Percentiles rank a stretch among this genome's conserved stretches.
These are phyloP conservation scores for Fusarium lateritium DNA, from an alignment of 2,329 filamentous ascomycete species.

Conservation along the genomic window DNA sequence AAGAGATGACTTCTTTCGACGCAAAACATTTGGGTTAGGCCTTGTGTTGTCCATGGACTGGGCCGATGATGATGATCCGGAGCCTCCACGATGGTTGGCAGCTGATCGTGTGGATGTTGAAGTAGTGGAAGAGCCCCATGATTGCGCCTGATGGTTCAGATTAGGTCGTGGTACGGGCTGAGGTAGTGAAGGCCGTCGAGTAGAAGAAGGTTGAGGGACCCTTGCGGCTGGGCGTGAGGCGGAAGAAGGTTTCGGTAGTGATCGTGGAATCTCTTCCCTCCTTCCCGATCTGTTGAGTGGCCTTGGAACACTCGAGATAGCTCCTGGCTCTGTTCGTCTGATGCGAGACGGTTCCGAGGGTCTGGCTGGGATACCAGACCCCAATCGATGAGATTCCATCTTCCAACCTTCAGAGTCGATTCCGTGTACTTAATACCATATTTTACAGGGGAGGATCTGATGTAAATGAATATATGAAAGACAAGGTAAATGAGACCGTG, in stretches of 20 bases:
- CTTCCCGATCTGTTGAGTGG: constrained; percentile 43
- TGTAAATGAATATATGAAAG: constrained; percentile 37
- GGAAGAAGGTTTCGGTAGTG: constrained; percentile 37
- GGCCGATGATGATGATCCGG: constrained; percentile 54
- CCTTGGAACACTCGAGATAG: constrained; percentile 43
- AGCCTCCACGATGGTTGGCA: constrained; percentile 52
- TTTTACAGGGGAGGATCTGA: constrained; percentile 26
- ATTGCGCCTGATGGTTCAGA: constrained; percentile 60
- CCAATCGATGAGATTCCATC: constrained; percentile 61
- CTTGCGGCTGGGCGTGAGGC: constrained; percentile 39
- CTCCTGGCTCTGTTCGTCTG: constrained; percentile 46
- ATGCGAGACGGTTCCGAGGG: constrained; percentile 56
- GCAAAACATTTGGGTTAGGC: constrained; percentile 60
- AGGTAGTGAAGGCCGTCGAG: constrained; percentile 46
- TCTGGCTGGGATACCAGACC: constrained; percentile 58
- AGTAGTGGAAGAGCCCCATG: constrained; percentile 58
- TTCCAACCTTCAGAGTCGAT: constrained; percentile 50
- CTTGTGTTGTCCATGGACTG: constrained; percentile 54
- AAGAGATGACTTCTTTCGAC: constrained; percentile 65
- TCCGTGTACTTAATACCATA: constrained; percentile 41
- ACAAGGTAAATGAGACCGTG: constrained; percentile 33
- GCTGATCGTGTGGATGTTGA: constrained; percentile 52
- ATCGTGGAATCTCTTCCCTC: constrained; percentile 40
- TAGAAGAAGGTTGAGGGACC: constrained; percentile 44
- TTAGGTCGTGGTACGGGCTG: constrained; percentile 41